These are phyloP conservation scores for Angophora floribunda DNA, from an alignment of 345 rosid species.

Conservation along the genomic window DNA sequence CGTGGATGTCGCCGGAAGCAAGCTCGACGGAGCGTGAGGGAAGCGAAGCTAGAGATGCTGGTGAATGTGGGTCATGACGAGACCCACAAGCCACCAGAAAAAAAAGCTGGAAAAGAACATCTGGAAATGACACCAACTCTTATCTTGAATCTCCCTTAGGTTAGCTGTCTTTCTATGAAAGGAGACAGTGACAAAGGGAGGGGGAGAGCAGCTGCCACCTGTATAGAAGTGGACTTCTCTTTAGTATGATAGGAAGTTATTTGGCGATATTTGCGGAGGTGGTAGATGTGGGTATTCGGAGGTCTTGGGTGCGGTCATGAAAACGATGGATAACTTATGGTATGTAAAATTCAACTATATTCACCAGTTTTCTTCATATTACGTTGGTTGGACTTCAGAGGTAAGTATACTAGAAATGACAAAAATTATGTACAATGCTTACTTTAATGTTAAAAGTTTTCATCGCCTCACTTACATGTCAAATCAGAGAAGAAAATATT, in stretches of 20 bases:
- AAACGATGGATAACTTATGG: background rate
- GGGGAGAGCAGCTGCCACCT: too few species aligned
- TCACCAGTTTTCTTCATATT: background rate
- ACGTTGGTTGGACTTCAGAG: background rate
- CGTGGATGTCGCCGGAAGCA: constrained; percentile 47
- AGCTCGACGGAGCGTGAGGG: background rate
- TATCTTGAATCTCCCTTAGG: background rate
- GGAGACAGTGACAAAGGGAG: background rate
- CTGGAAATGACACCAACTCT: background rate
- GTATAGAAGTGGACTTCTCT: background rate
- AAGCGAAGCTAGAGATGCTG: background rate
- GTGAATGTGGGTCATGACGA: background rate
- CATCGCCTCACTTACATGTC: too few species aligned
- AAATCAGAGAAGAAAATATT: too few species aligned
- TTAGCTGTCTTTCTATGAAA: background rate
- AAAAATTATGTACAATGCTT: too few species aligned
- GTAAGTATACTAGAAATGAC: too few species aligned
- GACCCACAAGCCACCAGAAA: background rate
- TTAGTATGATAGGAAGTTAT: background rate
- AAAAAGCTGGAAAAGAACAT: background rate
- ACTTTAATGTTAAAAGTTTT: too few species aligned
- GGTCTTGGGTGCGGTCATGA: background rate
- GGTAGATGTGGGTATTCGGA: background rate
- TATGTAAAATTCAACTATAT: background rate
- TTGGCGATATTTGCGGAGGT: background rate